phyloP scores from a whole-genome alignment of 257 asterid genomes.

The Primulina tabacum region DNA sequence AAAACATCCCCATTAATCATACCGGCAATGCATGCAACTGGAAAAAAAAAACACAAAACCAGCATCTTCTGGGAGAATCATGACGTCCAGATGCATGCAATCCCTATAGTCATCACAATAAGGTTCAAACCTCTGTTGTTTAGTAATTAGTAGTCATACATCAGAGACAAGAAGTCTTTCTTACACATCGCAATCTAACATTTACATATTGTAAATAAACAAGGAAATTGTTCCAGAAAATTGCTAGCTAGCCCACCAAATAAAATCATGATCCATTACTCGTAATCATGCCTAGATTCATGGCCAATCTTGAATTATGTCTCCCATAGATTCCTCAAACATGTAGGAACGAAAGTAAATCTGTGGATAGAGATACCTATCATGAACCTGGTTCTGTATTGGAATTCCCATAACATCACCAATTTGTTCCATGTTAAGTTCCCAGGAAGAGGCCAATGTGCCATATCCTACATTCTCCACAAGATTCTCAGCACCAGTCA shows the following conservation, averaged over 20 bases:
- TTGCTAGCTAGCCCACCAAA: not conserved
- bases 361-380: constrained; percentile 17
- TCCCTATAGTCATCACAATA: not conserved
- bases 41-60: constrained; percentile 16
- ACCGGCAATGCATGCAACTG: constrained; percentile 20
- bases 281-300: constrained; percentile 15
- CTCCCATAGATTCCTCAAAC: constrained; percentile 24
- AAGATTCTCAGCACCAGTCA: not conserved
- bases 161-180: not conserved
- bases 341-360: constrained; percentile 25
- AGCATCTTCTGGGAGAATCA: constrained; percentile 13
- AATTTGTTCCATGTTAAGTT: constrained; percentile 9
- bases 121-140: not conserved
- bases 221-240: not conserved
- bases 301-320: constrained; percentile 13
- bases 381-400: constrained; percentile 3
- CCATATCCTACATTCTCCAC: not conserved
- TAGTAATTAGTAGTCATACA: no score
- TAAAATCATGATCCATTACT: constrained; percentile 16
- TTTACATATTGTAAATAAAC: not conserved
- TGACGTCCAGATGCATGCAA: no score
- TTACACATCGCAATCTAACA: not conserved
- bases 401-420: not conserved
- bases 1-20: not conserved
- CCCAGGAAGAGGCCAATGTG: not conserved